Base-by-base conservation (phyloP, 352 stramenopile genomes). In the Peronospora destructor region DNA sequence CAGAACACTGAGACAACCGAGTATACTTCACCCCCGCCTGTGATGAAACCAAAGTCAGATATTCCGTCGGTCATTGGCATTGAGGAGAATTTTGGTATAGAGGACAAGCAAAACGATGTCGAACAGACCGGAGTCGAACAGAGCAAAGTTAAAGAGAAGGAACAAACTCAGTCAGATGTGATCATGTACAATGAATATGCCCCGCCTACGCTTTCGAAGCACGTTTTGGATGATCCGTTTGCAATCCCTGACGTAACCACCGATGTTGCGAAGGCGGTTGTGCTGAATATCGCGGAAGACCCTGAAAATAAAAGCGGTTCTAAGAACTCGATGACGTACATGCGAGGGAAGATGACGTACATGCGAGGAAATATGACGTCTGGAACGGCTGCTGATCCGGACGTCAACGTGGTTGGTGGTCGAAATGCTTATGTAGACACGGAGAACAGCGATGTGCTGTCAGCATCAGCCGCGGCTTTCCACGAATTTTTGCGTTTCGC, bases 401-500 rank as follows among this genome's bases (percentile, higher is more conserved):
- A 65, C 14, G 51, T 56, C 16, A 79, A 79, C 33, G 62, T 85
- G 9, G 83, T 85, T 46, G 71, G 73, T 13, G 71, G 73, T n/a
- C 66, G 71, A 10, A 73, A 76, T 37, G 61, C 65, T 30, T 71
- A 75, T 17, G 67, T 78, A 25, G 61, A 76, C 29, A 71, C 71
- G 6, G 65, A 77, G 40, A 58, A 70, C 25, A 75, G 63, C 4
- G 49, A 67, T 29, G 56, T 73, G 45, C 47, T 84, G 53, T 85
- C 71, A 11, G 41, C 57, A 1, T 61, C 74, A 2, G 76, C 66
- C 7, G 54, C 71, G 12, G 41, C 63, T 23, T 76, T 82, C 45
- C 73, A 87, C 44, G 69, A 84, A 38, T 78, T 84, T 44, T 33
- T 84, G 53, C 66, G 72, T 1, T 87, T 84, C 43, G 55, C 70